phyloP scores from a whole-genome alignment of 495 filamentous ascomycete species.

The Daldinia grandis region DNA sequence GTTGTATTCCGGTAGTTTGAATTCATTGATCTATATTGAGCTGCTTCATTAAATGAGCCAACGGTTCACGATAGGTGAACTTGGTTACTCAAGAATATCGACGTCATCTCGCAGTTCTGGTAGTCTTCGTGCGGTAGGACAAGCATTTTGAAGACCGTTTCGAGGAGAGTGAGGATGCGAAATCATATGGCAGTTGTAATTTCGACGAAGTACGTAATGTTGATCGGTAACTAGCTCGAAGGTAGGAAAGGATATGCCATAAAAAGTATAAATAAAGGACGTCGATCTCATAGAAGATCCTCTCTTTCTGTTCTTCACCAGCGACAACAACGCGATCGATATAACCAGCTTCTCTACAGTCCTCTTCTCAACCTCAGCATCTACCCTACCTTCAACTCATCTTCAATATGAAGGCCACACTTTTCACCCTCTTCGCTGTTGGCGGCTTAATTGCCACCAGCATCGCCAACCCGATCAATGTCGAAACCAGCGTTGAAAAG shows the following conservation, averaged over 20 bases:
- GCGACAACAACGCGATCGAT: slow-evolving; percentile 16
- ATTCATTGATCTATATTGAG: slow-evolving; percentile 16
- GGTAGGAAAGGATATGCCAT: neutral
- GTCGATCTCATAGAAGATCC: neutral
- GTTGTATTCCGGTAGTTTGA: slow-evolving; percentile 13
- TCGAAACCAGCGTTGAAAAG: slow-evolving; percentile 41
- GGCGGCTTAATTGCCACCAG: slow-evolving; percentile 46
- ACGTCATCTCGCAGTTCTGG: slow-evolving; percentile 17
- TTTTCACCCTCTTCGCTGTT: slow-evolving; percentile 48
- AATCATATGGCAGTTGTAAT: neutral
- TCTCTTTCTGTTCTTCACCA: slow-evolving; percentile 24
- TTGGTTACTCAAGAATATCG: neutral
- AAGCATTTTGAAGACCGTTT: neutral
- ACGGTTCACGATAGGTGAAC: neutral
- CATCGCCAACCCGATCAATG: slow-evolving; percentile 47
- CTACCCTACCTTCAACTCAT: neutral
- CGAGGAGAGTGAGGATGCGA: neutral
- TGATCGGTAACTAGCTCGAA: neutral
- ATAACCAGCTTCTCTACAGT: slow-evolving; percentile 10
- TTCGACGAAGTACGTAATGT: slow-evolving; percentile 25
- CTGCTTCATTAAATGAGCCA: slow-evolving; percentile 15
- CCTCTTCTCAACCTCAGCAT: neutral
- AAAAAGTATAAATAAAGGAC: slow-evolving; percentile 43
- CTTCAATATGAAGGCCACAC: slow-evolving; percentile 51
- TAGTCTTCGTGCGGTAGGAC: neutral